A percentile compares a stretch with the other conserved stretches of the same genome.
phyloP scores from a whole-genome alignment of 306 rosid genomes.

The Dicorynia guianensis region DNA sequence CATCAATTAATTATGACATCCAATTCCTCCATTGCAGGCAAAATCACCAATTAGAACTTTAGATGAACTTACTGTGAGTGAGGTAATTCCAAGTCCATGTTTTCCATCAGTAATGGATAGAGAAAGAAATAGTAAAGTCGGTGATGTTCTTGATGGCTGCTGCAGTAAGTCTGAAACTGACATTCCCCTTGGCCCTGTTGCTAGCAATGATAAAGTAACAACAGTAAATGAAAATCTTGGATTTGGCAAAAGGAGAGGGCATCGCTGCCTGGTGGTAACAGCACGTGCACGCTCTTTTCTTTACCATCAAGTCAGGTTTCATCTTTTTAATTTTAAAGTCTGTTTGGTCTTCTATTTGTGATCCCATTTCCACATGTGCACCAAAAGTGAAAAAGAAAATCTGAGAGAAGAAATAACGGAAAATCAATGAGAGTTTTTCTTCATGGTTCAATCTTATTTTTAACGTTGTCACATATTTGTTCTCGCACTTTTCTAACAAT shows the following conservation, averaged over 20 bases:
- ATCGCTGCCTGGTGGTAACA: constrained; percentile 77
- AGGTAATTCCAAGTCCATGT: constrained; percentile 70
- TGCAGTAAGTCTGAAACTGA: constrained; percentile 42
- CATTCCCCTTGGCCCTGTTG: constrained; percentile 36
- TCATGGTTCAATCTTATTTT: background rate
- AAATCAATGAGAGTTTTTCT: background rate
- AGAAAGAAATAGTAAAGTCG: constrained; percentile 44
- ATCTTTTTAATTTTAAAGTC: background rate
- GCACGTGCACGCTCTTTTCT: constrained; percentile 89
- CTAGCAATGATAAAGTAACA: constrained; percentile 30
- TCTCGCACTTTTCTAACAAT: background rate
- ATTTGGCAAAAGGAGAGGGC: constrained; percentile 77
- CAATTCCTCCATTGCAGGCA: constrained; percentile 62
- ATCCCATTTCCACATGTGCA: constrained; percentile 6
- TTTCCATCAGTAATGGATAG: constrained; percentile 76
- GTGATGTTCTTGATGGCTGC: constrained; percentile 40
- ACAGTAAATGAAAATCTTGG: constrained; percentile 50
- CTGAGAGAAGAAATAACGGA: background rate
- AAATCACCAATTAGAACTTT: constrained; percentile 87
- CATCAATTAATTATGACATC: constrained; percentile 28
- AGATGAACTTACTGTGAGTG: constrained; percentile 77
- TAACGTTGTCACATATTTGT: background rate
- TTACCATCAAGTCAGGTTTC: constrained; percentile 82
- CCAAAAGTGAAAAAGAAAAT: background rate
- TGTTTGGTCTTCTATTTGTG: constrained; percentile 13